Evolutionary conservation across 768 basidiomycete species (phyloP).

Genomic region (Phanerochaete carnosa): DNA sequence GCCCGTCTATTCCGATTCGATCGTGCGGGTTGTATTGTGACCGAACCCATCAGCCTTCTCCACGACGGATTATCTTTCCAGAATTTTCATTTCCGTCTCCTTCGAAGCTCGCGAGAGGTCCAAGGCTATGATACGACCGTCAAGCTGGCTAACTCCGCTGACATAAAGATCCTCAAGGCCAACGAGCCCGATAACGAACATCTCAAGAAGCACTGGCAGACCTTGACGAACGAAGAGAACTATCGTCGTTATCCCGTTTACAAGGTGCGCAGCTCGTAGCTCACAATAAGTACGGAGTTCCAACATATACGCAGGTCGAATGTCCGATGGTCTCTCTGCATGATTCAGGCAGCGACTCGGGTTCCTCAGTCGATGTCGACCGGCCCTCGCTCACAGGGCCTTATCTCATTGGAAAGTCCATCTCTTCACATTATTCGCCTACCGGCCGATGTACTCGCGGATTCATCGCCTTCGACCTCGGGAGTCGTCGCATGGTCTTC

Average conservation of each 20-base stretch:
- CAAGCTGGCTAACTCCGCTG: not conserved
- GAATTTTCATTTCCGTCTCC: not conserved
- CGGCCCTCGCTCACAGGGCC: not conserved
- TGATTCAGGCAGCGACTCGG: not conserved
- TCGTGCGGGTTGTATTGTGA: not conserved
- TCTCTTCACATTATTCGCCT: not conserved
- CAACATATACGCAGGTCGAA: not conserved
- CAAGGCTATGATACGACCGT: not conserved
- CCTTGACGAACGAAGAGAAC: not conserved
- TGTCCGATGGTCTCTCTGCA: not conserved
- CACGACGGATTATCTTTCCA: not conserved
- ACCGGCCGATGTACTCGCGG: constrained; percentile 22
- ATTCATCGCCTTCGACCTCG: constrained; percentile 23
- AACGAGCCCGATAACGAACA: not conserved
- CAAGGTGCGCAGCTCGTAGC: not conserved
- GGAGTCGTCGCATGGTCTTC: not conserved
- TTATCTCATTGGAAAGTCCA: constrained; percentile 11
- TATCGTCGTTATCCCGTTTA: not conserved
- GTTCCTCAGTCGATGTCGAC: no score
- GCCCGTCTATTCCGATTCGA: constrained; percentile 1
- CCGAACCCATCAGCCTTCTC: not conserved
- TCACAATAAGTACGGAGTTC: not conserved
- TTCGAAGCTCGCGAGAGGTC: no score
- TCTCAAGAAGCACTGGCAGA: not conserved
- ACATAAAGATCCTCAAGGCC: not conserved